These are phyloP conservation scores for Phialophora chinensis DNA, from an alignment of 2,329 filamentous ascomycete genomes.

Conservation along the genomic window DNA sequence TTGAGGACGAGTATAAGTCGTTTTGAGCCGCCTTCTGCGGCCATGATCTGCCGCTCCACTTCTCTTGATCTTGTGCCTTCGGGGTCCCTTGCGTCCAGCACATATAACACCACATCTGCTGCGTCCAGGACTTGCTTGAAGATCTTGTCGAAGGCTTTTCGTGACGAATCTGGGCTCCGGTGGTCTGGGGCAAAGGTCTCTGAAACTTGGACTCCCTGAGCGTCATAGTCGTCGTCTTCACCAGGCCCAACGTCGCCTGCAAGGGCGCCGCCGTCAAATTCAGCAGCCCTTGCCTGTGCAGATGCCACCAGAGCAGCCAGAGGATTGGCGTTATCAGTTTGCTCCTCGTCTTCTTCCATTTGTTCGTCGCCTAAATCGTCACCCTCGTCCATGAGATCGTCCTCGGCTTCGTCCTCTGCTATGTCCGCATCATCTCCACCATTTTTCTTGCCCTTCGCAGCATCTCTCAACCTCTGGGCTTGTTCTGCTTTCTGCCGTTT, in stretches of 20 bases:
- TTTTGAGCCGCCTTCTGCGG: slow-evolving; percentile 82
- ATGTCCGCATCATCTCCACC: slow-evolving; percentile 58
- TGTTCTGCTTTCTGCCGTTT: slow-evolving; percentile 82
- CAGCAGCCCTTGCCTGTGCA: slow-evolving; percentile 75
- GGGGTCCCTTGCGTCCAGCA: slow-evolving; percentile 87
- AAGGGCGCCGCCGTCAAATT: slow-evolving; percentile 72
- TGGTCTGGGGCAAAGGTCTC: slow-evolving; percentile 34
- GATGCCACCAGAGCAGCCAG: slow-evolving; percentile 92
- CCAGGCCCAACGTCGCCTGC: slow-evolving; percentile 64
- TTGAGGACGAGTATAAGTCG: slow-evolving; percentile 89
- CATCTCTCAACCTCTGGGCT: slow-evolving; percentile 70
- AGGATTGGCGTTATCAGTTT: slow-evolving; percentile 75
- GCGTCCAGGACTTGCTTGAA: slow-evolving; percentile 92
- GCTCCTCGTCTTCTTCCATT: slow-evolving; percentile 58
- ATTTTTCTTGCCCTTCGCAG: slow-evolving; percentile 64
- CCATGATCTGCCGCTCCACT: slow-evolving; percentile 88
- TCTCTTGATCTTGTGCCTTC: slow-evolving; percentile 89
- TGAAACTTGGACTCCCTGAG: slow-evolving; percentile 50
- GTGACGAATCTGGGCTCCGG: slow-evolving; percentile 65
- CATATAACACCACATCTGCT: slow-evolving; percentile 92
- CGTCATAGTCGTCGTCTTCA: slow-evolving; percentile 53
- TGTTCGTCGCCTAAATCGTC: slow-evolving; percentile 57
- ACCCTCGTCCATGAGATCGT: slow-evolving; percentile 55
- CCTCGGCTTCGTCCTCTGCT: slow-evolving; percentile 55
- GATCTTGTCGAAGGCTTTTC: slow-evolving; percentile 90